Percentiles rank a stretch among this genome's conserved stretches.
Conservation (phyloP, 2,329 filamentous ascomycete species). For the Colletotrichum truncatum region DNA sequence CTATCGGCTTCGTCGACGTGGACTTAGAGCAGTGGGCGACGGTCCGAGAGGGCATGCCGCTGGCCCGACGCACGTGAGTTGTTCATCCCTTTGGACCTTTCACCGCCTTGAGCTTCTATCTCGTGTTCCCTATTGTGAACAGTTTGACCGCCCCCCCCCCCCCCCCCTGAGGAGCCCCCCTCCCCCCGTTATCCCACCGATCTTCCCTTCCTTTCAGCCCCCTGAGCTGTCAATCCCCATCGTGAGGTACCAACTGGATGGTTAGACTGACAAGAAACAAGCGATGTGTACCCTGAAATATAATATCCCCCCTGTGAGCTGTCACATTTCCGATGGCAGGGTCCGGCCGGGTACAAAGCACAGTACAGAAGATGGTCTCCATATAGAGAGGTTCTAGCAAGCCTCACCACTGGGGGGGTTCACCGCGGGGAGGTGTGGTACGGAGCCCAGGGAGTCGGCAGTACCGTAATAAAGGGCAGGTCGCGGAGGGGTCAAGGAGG, state of each 20-base stretch:
- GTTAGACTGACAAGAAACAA: slow-evolving; percentile 24
- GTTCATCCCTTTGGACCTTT: not conserved
- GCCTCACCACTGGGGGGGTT: slow-evolving; percentile 6
- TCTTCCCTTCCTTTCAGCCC: not conserved
- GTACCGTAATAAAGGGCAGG: slow-evolving; percentile 3
- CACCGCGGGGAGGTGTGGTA: not conserved
- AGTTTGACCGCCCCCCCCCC: not conserved
- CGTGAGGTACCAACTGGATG: slow-evolving; percentile 12
- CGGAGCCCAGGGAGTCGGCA: slow-evolving; percentile 16
- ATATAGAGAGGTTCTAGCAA: slow-evolving; percentile 17
- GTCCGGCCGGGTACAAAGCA: slow-evolving; percentile 1
- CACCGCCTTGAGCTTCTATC: slow-evolving; percentile 7
- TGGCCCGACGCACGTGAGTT: slow-evolving; percentile 61
- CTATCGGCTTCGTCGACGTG: slow-evolving; percentile 65
- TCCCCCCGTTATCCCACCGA: not conserved
- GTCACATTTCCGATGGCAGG: slow-evolving; percentile 26
- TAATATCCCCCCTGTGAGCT: slow-evolving; percentile 12
- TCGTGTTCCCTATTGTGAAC: not conserved
- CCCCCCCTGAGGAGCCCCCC: not conserved
- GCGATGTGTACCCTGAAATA: slow-evolving; percentile 31
- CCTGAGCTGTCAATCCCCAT: not conserved
- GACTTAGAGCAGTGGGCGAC: slow-evolving; percentile 56
- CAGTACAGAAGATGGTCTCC: too few relatives aligned
- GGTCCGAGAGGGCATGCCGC: slow-evolving; percentile 61
- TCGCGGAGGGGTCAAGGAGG: not conserved